Conservation (phyloP, 2,329 filamentous ascomycete genomes). For the Aspergillus clavatus region DNA sequence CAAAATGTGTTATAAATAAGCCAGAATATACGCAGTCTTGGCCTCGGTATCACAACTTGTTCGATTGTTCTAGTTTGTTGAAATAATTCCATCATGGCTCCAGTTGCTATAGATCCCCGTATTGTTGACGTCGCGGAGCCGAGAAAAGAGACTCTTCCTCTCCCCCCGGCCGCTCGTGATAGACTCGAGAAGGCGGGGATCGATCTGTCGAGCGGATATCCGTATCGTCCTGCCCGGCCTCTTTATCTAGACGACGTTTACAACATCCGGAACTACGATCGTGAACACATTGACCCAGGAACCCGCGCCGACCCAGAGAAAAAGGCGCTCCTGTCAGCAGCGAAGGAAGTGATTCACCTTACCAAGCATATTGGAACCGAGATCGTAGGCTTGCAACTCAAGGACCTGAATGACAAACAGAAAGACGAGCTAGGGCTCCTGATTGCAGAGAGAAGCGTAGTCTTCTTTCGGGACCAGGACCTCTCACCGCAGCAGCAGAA, state of each 20-base stretch:
- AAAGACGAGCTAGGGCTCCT: constrained; percentile 59
- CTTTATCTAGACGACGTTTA: constrained; percentile 66
- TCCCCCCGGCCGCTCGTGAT: constrained; percentile 54
- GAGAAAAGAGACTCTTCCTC: constrained; percentile 58
- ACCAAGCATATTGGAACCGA: constrained; percentile 61
- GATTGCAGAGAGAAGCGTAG: constrained; percentile 60
- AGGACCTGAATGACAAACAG: constrained; percentile 56
- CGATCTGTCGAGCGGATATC: constrained; percentile 66
- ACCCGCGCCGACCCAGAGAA: constrained; percentile 62
- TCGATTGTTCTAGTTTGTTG: neutral
- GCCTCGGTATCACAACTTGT: too few relatives aligned
- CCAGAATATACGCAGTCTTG: neutral
- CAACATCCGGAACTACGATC: constrained; percentile 57
- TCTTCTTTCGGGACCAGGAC: constrained; percentile 62
- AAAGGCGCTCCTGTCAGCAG: constrained; percentile 56
- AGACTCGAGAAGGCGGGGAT: constrained; percentile 64
- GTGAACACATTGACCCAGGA: constrained; percentile 56
- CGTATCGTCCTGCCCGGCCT: constrained; percentile 63
- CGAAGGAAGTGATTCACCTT: constrained; percentile 59
- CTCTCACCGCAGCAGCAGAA: constrained; percentile 60
- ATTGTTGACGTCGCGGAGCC: constrained; percentile 62
- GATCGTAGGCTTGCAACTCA: constrained; percentile 59
- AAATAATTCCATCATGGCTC: constrained; percentile 44
- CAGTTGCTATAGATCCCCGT: constrained; percentile 55
- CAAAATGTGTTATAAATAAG: neutral